phyloP scores from a whole-genome alignment of 2,329 filamentous ascomycete species.

The Aspergillus awamori region DNA sequence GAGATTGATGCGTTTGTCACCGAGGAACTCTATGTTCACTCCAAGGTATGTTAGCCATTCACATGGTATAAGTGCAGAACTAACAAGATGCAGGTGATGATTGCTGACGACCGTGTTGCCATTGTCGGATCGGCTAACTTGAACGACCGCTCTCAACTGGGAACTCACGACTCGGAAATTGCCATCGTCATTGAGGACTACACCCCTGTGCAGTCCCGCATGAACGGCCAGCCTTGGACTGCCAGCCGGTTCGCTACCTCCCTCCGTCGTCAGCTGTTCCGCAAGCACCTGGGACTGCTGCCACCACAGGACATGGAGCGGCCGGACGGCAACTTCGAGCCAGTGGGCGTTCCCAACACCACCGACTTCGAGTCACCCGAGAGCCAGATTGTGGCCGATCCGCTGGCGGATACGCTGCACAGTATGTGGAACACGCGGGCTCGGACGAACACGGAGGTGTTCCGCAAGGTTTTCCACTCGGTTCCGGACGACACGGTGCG shows the following conservation, averaged over 20 bases:
- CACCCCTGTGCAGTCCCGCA: constrained; percentile 67
- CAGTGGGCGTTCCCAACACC: constrained; percentile 58
- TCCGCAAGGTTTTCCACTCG: constrained; percentile 64
- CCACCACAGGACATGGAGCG: constrained; percentile 70
- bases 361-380: constrained; percentile 57
- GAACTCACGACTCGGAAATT: constrained; percentile 87
- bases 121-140: constrained; percentile 88
- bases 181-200: constrained; percentile 88
- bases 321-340: constrained; percentile 60
- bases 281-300: constrained; percentile 84
- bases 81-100: constrained; percentile 57
- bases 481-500: constrained; percentile 62
- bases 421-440: constrained; percentile 62
- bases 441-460: constrained; percentile 61
- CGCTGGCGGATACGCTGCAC: constrained; percentile 59
- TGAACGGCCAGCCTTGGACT: constrained; percentile 76
- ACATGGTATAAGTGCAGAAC: not conserved
- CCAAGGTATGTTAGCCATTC: constrained; percentile 44
- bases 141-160: constrained; percentile 87
- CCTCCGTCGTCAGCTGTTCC: constrained; percentile 79
- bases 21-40: constrained; percentile 65
- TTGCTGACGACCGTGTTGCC: constrained; percentile 82
- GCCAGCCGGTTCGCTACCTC: constrained; percentile 82
- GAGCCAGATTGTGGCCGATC: constrained; percentile 58
- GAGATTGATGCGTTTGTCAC: constrained; percentile 66